These are phyloP conservation scores for Pythium coloratum DNA, from an alignment of 352 stramenopile species.

Conservation along the genomic window DNA sequence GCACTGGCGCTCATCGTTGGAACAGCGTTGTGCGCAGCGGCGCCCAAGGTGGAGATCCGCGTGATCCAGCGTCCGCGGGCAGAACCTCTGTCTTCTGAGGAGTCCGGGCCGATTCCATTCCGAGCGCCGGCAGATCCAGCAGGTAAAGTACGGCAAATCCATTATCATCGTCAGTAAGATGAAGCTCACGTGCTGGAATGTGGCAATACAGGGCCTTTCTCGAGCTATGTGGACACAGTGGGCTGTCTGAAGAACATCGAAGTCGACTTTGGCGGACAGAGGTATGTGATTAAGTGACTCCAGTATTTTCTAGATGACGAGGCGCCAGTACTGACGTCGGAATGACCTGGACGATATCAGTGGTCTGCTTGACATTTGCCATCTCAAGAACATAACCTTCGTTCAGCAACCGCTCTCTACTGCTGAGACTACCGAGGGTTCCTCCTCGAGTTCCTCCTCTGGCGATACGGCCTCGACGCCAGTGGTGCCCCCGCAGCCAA, in stretches of 20 bases:
- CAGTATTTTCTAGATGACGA: neutral
- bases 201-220: slow-evolving; percentile 38
- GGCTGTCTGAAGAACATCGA: slow-evolving; percentile 47
- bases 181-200: neutral
- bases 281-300: slow-evolving; percentile 28
- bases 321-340: neutral
- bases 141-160: slow-evolving; percentile 14
- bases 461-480: neutral
- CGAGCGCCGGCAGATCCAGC: slow-evolving; percentile 44
- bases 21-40: slow-evolving; percentile 33
- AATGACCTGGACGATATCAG: slow-evolving; percentile 24
- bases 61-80: slow-evolving; percentile 42
- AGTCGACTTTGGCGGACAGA: slow-evolving; percentile 41
- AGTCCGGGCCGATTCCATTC: slow-evolving; percentile 41
- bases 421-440: neutral
- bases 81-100: slow-evolving; percentile 13
- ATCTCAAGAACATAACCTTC: slow-evolving; percentile 63
- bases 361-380: slow-evolving; percentile 60
- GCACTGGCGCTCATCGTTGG: slow-evolving; percentile 26
- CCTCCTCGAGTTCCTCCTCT: neutral
- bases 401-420: slow-evolving; percentile 13
- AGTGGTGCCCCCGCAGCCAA: slow-evolving; percentile 14
- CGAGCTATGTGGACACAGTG: slow-evolving; percentile 28
- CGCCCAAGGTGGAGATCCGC: slow-evolving; percentile 61
- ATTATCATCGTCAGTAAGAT: neutral